Evolutionary conservation across 1,284 basidiomycete species (phyloP), one percentile per base, ranked within the genome.

Genomic region (Ganoderma sp.): DNA sequence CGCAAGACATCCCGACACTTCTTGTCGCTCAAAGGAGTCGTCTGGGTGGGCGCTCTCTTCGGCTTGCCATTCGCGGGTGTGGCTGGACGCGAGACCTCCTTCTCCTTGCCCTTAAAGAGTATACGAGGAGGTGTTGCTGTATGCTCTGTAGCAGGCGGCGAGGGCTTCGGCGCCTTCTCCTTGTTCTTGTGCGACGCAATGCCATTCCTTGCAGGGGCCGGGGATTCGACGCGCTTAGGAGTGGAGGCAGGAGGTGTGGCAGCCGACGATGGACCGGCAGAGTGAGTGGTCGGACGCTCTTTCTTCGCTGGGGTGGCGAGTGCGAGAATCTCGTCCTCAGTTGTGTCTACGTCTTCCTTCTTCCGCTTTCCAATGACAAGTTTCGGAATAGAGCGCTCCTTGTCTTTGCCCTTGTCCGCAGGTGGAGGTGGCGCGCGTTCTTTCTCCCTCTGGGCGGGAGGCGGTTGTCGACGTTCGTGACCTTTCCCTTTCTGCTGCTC

Each of bases 1-100:
- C 87, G 89, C 71, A 98, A 75, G 32, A 97, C 78, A 1, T 90
- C 88, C 77, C 87, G 90, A 75, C 91, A 94, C 78, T 96, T 96
- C 84, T 89, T 93, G 76, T 88, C 88, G 77, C 90, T 92, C 75
- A 94, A 80, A 8, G 90, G 86, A 14, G 83, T 86, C 0, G 79
- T 69, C 57, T 80, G 78, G 22, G 73, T 70, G n/a, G 78, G 75
- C 14, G 81, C 67, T 74, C 84, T 87, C 74, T 84, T 86, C 45
- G 80, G 57, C 73, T 85, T 88, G 59, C 69, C 71, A 54, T 72
- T 72, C 25, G 82, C 78, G 57, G 79, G 76, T 6, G 79, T 75
- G n/a, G 81, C 73, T 2, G 69, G 69, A 15, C 64, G 69, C 3
- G 64, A 61, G 5, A 66, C 56, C 28, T 75, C 69, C 41, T 71